Conservation (phyloP, 805 yeast species). For the Teunomyces cretensis region DNA sequence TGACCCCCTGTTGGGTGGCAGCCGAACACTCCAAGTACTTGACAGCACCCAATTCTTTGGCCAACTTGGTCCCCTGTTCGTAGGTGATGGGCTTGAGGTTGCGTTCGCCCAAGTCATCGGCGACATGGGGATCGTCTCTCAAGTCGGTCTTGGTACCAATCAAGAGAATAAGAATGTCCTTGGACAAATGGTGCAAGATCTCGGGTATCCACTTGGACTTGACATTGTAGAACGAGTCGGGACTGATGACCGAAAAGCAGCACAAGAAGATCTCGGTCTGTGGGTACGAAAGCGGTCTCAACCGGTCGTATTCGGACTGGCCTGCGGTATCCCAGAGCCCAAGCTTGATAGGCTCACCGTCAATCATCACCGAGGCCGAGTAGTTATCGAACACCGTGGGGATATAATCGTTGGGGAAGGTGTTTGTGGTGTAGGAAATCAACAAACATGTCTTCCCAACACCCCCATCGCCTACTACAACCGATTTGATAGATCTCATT, state of each 20-base stretch:
- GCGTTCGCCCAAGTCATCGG: constrained; percentile 63
- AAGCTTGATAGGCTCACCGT: constrained; percentile 76
- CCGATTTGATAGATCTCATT: constrained; percentile 89
- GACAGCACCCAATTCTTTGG: constrained; percentile 69
- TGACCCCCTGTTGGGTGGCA: constrained; percentile 82
- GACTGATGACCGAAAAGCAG: constrained; percentile 83
- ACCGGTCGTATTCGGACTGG: constrained; percentile 86
- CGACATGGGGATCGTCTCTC: constrained; percentile 76
- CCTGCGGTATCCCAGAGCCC: constrained; percentile 98
- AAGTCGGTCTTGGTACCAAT: constrained; percentile 90
- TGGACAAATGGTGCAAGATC: constrained; percentile 78
- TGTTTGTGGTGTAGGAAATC: constrained; percentile 86
- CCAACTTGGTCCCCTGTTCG: constrained; percentile 64
- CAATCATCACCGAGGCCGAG: constrained; percentile 80
- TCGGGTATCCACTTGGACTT: constrained; percentile 79
- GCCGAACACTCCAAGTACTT: constrained; percentile 88
- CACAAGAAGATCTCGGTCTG: constrained; percentile 86
- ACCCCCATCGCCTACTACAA: constrained; percentile 94
- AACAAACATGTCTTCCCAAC: constrained; percentile 91
- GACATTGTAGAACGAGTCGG: constrained; percentile 77
- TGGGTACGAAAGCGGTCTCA: constrained; percentile 87
- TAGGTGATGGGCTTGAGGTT: constrained; percentile 60
- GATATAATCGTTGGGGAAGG: constrained; percentile 89
- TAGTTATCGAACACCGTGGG: constrained; percentile 95
- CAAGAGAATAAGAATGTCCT: constrained; percentile 62